Percentiles rank a stretch among this genome's conserved stretches.
These are phyloP conservation scores for Selaginella tamariscina DNA, from an alignment of 75 land plant species.

Conservation along the genomic window DNA sequence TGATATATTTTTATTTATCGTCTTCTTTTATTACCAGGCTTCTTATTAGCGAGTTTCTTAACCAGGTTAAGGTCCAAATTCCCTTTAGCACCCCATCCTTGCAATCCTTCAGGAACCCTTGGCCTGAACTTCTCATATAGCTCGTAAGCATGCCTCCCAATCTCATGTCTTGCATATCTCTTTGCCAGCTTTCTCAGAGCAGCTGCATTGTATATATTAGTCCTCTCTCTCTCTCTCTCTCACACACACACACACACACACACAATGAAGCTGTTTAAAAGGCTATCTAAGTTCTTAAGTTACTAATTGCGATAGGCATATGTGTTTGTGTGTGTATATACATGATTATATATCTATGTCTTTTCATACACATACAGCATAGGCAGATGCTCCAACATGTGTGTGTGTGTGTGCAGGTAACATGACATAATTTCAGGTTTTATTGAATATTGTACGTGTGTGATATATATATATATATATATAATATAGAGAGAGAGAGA, in stretches of 20 bases:
- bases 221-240: background rate
- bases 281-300: background rate
- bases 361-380: background rate
- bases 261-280: background rate
- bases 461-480: too few species aligned
- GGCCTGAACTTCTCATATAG: conserved; percentile 31
- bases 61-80: conserved; percentile 21
- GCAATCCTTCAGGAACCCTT: conserved; percentile 20
- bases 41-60: conserved; percentile 14
- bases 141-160: conserved; percentile 22
- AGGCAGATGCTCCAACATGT: background rate
- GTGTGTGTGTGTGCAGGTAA: background rate
- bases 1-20: too few species aligned
- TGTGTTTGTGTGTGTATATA: background rate
- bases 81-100: conserved; percentile 31
- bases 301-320: background rate
- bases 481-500: too few species aligned
- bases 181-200: conserved; percentile 25
- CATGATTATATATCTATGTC: background rate
- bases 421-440: background rate
- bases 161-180: conserved; percentile 8
- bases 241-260: background rate
- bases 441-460: too few species aligned
- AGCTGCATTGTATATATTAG: conserved; percentile 13
- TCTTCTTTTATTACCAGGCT: too few species aligned